Base-by-base conservation (phyloP, 2,329 filamentous ascomycete genomes). In the Passalora sequoiae region DNA sequence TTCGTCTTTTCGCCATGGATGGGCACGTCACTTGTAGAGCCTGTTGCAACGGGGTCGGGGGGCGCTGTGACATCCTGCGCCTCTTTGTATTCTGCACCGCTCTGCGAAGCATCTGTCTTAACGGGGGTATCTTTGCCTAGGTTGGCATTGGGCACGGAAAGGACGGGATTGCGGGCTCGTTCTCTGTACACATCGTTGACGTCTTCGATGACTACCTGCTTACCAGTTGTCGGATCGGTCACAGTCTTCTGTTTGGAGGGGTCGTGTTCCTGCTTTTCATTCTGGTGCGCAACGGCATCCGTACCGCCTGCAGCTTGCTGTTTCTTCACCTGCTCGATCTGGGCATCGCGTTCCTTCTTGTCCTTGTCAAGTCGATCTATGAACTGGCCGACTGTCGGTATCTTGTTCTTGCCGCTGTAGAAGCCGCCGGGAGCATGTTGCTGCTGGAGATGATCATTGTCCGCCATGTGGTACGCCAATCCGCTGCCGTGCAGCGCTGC, bases 1-100 rank as follows among this genome's bases (percentile, higher is more conserved):
- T 95, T 96, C 3, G 92, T 97, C 75, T 92, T 96, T 63, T 97
- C 91, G 58, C 89, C 91, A 60, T 89, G 86, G 46, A 97, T 94
- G 3, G 92, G 92, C 1, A 97, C 89, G 66, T 97, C 92, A 19
- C 87, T 89, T 0, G 91, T 97, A 24, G 83, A 80, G 17, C 88
- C 87, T 44, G 83, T 76, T 12, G 83, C 81, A 15, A 95, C 73
- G 0, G 91, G 91, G 54, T 94, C 89, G 1, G 91, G 91, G 2
- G 91, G 91, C 0, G 91, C 86, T 0, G 88, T 94, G 44, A 94
- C 74, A 66, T 97, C 91, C 67, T 96, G 91, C 7, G 81, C 86
- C 44, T 84, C 62, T 51, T 84, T 86, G 66, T 97, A 96, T 51
- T 94, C 86, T 47, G 83, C 76, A 20, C 83, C 79, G 0, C 81